Evolutionary conservation across 768 basidiomycete species (phyloP), one percentile per base, ranked within the genome.

Genomic region (Holtermannia corniformis): DNA sequence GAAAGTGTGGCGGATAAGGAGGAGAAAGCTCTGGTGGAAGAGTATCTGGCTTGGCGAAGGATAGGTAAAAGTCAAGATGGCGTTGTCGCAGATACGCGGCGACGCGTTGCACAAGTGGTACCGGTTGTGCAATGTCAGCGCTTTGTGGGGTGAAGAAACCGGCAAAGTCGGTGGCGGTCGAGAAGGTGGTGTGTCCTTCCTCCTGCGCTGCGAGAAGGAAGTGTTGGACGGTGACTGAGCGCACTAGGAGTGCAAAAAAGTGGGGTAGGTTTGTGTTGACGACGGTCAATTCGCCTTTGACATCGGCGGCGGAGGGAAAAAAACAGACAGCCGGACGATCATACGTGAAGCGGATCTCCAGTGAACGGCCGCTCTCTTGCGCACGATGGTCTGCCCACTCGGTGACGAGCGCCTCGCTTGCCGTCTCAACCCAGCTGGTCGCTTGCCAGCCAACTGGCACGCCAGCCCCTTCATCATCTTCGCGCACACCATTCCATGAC

Each of bases 271-370:
- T 60, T 4, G 44, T 22, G 23, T 44, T 40, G n/a, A 14, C 5
- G 19, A 21, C 42, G 11, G 27, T 49, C 19, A 44, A 23, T 13
- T 41, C 41, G 24, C 5, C 28, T 32, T 12, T 22, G 41, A 7
- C 37, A 37, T 25, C 23, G 53, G 41, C 7, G 2, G 13, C 12
- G 57, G 52, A 19, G 22, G 26, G 46, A 64, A 70, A 12, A 28
- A 13, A 4, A 4, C 41, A 28, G n/a, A 32, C 23, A n/a, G 51
- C 3, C 26, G 48, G 19, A 19, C 50, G 51, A 10, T 37, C 47
- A 61, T 64, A 73, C 43, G 74, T 73, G 11, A 79, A 65, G 12
- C 74, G 58, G 22, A 83, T 67, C 14, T 57, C 63, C 20, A 82
- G 70, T 2, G 47, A 41, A 4, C 78, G 56, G 0, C 68, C 66